Conservation (phyloP, 2,329 filamentous ascomycete species). For the Trichoderma guizhouense region DNA sequence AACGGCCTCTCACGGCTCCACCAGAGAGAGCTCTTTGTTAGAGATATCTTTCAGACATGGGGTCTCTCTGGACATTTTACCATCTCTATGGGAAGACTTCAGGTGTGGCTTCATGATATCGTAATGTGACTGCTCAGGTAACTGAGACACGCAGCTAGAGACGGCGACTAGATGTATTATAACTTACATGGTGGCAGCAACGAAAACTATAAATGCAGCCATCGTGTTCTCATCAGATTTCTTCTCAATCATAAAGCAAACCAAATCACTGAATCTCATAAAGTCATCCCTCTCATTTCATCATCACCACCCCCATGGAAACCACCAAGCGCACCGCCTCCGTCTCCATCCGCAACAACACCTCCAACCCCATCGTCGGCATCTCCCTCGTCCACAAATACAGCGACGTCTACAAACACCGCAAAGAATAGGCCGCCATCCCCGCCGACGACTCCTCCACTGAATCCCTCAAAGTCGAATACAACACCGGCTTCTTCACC, state of each 20-base stretch:
- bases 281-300: background rate
- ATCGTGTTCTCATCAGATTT: background rate
- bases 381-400: conserved; percentile 21
- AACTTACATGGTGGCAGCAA: background rate
- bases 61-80: background rate
- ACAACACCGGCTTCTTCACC: conserved; percentile 21
- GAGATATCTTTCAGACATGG: background rate
- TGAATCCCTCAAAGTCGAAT: conserved; percentile 17
- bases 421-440: conserved; percentile 17
- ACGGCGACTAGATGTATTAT: background rate
- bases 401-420: conserved; percentile 21
- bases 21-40: background rate
- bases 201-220: background rate
- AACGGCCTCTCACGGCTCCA: background rate
- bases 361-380: conserved; percentile 6
- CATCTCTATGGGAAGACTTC: background rate
- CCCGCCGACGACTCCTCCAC: background rate
- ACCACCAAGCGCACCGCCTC: conserved; percentile 13
- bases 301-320: background rate
- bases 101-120: background rate
- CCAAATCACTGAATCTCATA: background rate
- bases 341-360: conserved; percentile 21
- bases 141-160: background rate
- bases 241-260: background rate
- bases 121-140: background rate